phyloP scores from a whole-genome alignment of 75 land plant genomes.

The Sequoia sempervirens region DNA sequence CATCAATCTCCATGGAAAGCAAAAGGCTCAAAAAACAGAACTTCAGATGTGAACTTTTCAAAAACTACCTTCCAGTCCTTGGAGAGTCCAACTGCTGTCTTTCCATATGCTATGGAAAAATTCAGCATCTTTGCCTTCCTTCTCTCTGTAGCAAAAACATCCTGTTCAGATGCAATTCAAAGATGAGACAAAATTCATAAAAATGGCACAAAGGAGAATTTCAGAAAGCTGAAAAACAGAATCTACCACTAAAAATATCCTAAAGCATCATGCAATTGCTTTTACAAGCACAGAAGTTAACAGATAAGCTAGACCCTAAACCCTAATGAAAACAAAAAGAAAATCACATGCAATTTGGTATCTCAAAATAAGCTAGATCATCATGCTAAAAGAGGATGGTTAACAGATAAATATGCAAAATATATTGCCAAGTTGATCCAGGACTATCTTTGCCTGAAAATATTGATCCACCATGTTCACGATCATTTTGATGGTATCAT shows the following conservation, averaged over 20 bases:
- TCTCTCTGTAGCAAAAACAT: conserved; percentile 88
- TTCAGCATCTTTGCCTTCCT: conserved; percentile 99
- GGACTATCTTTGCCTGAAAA: no score
- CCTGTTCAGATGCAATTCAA: conserved; percentile 37
- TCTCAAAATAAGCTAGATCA: not conserved
- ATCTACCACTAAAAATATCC: not conserved
- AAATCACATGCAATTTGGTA: not conserved
- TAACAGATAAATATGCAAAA: not conserved
- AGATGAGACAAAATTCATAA: not conserved
- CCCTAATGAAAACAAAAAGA: not conserved
- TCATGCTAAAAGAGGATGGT: not conserved
- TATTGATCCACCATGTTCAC: no score
- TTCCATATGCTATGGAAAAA: conserved; percentile 99
- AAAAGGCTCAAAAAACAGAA: not conserved
- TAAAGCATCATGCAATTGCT: not conserved
- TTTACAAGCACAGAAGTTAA: not conserved
- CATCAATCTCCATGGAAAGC: not conserved
- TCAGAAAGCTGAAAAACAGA: not conserved
- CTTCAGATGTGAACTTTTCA: not conserved
- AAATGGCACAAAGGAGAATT: not conserved
- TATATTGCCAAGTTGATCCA: no score
- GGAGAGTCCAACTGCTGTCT: conserved; percentile 85
- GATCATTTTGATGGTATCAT: no score
- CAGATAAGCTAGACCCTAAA: no score
- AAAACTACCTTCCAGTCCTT: conserved; percentile 89